Conservation (phyloP, 2,329 filamentous ascomycete genomes). For the Neocucurbitaria cava region DNA sequence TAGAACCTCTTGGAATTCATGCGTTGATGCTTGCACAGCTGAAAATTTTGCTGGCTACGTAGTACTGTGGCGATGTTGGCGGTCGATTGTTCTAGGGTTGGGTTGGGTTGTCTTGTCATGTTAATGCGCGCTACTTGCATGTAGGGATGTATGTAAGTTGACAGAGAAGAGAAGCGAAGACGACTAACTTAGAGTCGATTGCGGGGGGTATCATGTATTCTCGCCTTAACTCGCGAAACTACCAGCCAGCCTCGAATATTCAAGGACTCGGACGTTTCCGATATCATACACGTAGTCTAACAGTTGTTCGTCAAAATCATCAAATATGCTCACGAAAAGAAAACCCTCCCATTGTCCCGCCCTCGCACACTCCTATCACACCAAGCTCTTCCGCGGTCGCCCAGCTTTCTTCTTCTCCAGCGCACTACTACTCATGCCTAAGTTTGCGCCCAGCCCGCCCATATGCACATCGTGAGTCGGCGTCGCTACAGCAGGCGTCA, state of each 20-base stretch:
- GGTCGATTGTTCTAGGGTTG: neutral
- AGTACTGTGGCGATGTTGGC: neutral
- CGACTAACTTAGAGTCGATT: neutral
- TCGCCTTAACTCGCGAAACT: neutral
- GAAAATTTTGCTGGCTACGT: neutral
- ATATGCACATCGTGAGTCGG: conserved; percentile 25
- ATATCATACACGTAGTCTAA: neutral
- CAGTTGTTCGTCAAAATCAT: neutral
- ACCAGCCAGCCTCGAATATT: no score
- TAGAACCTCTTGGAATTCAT: conserved; percentile 1
- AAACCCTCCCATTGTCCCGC: neutral
- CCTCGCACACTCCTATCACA: conserved; percentile 2
- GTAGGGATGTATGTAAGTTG: neutral
- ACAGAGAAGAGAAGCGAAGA: neutral
- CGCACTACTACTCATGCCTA: neutral
- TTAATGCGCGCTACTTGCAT: neutral
- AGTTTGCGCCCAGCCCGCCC: conserved; percentile 10
- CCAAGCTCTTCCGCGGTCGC: conserved; percentile 35
- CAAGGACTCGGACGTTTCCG: no score
- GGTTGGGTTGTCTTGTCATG: neutral
- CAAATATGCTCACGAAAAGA: neutral
- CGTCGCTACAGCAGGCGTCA: conserved; percentile 25
- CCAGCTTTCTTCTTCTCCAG: conserved; percentile 34
- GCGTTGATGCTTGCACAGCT: conserved; percentile 2
- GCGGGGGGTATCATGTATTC: neutral